These are phyloP conservation scores for Trypanosoma avium DNA, from an alignment of 208 protist species.

Conservation along the genomic window DNA sequence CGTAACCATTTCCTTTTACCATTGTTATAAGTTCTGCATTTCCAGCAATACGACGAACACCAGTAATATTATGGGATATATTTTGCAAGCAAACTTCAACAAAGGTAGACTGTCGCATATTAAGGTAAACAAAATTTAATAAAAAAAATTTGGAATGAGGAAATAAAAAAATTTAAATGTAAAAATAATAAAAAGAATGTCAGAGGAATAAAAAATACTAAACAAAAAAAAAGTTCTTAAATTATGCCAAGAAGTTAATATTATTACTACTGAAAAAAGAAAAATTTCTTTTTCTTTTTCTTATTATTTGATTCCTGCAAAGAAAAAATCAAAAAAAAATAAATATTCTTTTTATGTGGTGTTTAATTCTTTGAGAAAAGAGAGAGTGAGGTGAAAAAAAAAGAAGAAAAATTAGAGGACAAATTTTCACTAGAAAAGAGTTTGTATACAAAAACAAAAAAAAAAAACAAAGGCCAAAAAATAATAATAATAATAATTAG, in stretches of 20 bases:
- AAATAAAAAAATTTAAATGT: conserved; percentile 1
- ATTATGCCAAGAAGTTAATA: not conserved
- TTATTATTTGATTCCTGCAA: not conserved
- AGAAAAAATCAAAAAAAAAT: not conserved
- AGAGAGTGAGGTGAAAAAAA: not conserved
- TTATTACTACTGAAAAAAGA: not conserved
- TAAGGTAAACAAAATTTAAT: not conserved
- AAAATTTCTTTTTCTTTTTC: too few species aligned
- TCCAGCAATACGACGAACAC: conserved; percentile 39
- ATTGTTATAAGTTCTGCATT: conserved; percentile 48
- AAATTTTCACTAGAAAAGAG: not conserved
- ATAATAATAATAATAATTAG: not conserved
- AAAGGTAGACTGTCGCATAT: conserved; percentile 46
- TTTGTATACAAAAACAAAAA: not conserved
- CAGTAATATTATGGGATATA: conserved; percentile 43
- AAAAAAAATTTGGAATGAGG: not conserved
- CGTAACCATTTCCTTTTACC: conserved; percentile 62
- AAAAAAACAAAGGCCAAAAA: not conserved
- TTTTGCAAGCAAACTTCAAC: conserved; percentile 41
- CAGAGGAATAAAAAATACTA: conserved; percentile 9
- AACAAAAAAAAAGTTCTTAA: conserved; percentile 8
- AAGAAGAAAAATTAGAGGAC: not conserved
- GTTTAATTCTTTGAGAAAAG: too few species aligned
- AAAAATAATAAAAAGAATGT: not conserved
- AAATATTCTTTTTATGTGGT: too few species aligned